Conservation (phyloP, 2,329 filamentous ascomycete species). For the Pseudocercospora cruenta region DNA sequence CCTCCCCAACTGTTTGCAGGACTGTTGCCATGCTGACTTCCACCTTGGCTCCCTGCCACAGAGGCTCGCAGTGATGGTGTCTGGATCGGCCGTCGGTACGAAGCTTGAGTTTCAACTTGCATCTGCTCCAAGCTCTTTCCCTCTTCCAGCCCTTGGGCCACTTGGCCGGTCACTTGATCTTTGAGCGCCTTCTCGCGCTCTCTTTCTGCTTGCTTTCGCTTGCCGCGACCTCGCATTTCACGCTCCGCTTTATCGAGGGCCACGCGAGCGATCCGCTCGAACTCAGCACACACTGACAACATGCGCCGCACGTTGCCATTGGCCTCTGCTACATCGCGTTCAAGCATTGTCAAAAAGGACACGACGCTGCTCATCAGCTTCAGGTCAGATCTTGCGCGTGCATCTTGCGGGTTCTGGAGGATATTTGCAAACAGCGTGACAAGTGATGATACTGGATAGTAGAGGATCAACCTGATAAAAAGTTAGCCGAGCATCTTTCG, state of each 20-base stretch:
- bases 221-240: conserved; percentile 76
- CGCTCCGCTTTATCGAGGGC: conserved; percentile 91
- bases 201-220: conserved; percentile 74
- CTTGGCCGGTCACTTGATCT: conserved; percentile 30
- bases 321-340: conserved; percentile 62
- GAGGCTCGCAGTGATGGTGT: conserved; percentile 37
- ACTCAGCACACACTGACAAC: conserved; percentile 92
- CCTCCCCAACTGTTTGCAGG: conserved; percentile 33
- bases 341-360: conserved; percentile 84
- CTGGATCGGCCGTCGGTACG: conserved; percentile 39
- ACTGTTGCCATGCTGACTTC: conserved; percentile 31
- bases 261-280: conserved; percentile 87
- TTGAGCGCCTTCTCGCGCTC: conserved; percentile 42
- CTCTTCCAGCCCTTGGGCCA: conserved; percentile 35
- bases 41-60: conserved; percentile 29
- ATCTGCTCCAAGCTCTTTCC: conserved; percentile 42
- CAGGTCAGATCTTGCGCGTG: conserved; percentile 83
- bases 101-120: conserved; percentile 41
- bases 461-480: conserved; percentile 75
- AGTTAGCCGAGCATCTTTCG: background rate
- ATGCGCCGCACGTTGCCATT: conserved; percentile 91
- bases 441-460: conserved; percentile 93
- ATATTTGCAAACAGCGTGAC: conserved; percentile 97
- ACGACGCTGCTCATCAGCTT: conserved; percentile 92
- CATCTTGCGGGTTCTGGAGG: conserved; percentile 89